Conservation (phyloP, 208 protist species). For the Angomonas ambiguus region DNA sequence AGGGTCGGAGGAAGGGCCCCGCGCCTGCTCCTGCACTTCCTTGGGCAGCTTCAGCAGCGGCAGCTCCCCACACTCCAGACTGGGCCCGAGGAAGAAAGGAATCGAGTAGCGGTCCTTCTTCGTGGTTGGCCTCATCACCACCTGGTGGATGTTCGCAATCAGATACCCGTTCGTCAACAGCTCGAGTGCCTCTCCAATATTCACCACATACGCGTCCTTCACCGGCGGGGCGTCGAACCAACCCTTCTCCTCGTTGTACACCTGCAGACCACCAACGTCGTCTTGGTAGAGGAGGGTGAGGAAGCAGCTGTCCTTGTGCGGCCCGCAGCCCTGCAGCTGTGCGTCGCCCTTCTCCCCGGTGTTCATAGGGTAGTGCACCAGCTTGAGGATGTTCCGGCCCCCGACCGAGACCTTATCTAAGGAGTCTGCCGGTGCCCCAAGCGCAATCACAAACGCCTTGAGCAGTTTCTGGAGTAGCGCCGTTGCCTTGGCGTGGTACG, state of each 20-base stretch:
- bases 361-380: slow-evolving; percentile 14
- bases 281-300: slow-evolving; percentile 16
- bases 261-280: slow-evolving; percentile 15
- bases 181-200: slow-evolving; percentile 17
- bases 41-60: slow-evolving; percentile 10
- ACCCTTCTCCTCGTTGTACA: slow-evolving; percentile 8
- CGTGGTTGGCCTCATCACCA: slow-evolving; percentile 5
- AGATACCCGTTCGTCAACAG: slow-evolving; percentile 14
- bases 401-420: background rate
- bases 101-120: slow-evolving; percentile 13
- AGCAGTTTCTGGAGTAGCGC: background rate
- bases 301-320: slow-evolving; percentile 7
- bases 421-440: background rate
- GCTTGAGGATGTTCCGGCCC: slow-evolving; percentile 5
- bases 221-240: slow-evolving; percentile 12
- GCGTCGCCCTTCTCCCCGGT: slow-evolving; percentile 4
- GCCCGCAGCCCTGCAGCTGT: slow-evolving; percentile 9
- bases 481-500: background rate
- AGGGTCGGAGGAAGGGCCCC: slow-evolving; percentile 5
- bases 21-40: slow-evolving; percentile 9
- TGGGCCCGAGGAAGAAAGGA: slow-evolving; percentile 11
- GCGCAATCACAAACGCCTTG: background rate
- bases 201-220: slow-evolving; percentile 12
- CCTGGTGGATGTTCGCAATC: slow-evolving; percentile 13
- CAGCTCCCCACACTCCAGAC: background rate